Base-by-base conservation (phyloP, 192 early-diverging fungal species). In the Backusella morwellensis region DNA sequence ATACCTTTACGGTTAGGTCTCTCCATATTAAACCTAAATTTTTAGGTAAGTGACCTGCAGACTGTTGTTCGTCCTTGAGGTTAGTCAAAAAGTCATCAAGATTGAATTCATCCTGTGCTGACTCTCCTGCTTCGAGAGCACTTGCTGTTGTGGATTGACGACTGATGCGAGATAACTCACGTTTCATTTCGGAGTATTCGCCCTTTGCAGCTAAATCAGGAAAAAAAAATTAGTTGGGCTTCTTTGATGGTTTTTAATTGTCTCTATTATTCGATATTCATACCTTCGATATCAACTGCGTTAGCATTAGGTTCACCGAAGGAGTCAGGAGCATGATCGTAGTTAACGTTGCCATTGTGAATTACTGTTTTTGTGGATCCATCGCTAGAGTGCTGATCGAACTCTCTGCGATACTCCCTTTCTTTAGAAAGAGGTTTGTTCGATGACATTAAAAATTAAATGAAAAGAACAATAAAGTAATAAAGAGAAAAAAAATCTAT, bases 201-300 rank as follows among this genome's bases (percentile, higher is more conserved):
- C 66, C 23, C 26, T 73, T 68, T n/a, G 81, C 81, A 68, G 29
- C 81, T 82, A 77, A 63, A 63, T 52, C 41, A 73, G 17, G 21
- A 35, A n/a, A 73, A 34, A 34, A 73, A 73, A 21, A 73, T 56
- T 47, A 56, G 35, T 29, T 23, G 50, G 34, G 44, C 32, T 40
- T 40, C 34, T 47, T 47, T 38, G 17, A 40, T 40, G 38, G 2
- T 2, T 40, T 40, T 72, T 32, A 15, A 19, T 32, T 47, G 35
- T 23, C 19, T 38, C 17, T 6, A 59, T 59, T 9, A 59, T 59
- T 50, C 23, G 54, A 21, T 26, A 23, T 26, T 6, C 23, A 34
- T 77, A 75, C 80, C 80, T 52, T 81, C 73, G 29, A 81, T 70
- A 66, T 81, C 40, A 17, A 81, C 80, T 26, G 75, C 80, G 47